Evolutionary conservation across 129 eudicot genomes (phyloP), one percentile per base, ranked within the genome.

Genomic region (Deinandra increscens): DNA sequence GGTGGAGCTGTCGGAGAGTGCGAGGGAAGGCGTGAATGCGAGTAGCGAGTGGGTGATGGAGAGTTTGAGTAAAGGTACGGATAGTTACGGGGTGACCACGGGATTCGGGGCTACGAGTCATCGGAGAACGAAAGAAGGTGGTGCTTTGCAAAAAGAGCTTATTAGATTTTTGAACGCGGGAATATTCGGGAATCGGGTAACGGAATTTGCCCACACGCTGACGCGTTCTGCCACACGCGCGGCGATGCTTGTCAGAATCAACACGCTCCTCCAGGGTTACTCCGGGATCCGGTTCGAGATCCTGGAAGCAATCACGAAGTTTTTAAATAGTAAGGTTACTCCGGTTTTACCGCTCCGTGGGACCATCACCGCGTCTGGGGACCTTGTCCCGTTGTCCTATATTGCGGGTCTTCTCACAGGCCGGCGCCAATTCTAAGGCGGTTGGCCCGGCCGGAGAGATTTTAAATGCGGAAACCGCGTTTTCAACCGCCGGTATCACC

Each of bases 1-100:
- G 22, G 83, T 79, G 60, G 79, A 73, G 76, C n/a, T 79, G 72
- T 67, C 79, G 22, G 83, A 79, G 79, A 7, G 54, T 53, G 79
- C 83, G 7, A 68, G 79, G 53, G 79, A 78, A 0, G 83, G 83
- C 0, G 83, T 79, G 34, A 67, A 79, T 38, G 83, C 83, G 22
- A 79, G 83, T 68, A 73, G 83, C 51, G 83, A 79, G 31, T 79
- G 83, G 79, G 83, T 79, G 64, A 79, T 79, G 75, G 83, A 79
- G 53, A 79, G 83, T 31, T 60, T 79, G 79, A 63, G 45, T 31
- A 79, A 79, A 55, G 83, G 83, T 1, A 79, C 83, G 0, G 83
- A 79, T 60, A 79, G 83, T 8, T 73, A 79, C 2, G 83, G 82
- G 18, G 79, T 79, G 3, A 79, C 83, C 17, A 79, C 83, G 37